phyloP scores from a whole-genome alignment of 2,329 filamentous ascomycete genomes.

The Talaromyces amestolkiae region DNA sequence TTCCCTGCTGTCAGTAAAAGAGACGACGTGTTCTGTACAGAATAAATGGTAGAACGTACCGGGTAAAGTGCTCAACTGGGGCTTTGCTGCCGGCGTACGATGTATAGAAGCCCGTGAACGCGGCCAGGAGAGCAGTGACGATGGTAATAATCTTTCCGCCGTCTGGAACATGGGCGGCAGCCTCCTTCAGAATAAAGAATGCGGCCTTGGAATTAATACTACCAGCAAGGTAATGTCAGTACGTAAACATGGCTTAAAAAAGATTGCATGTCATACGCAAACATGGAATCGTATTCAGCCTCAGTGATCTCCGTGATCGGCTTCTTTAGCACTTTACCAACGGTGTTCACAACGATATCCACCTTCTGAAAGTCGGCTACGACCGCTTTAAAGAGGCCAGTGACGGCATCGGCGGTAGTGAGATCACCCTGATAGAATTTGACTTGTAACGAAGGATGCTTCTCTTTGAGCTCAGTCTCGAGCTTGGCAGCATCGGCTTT shows the following conservation, averaged over 20 bases:
- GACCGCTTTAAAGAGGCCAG: conserved; percentile 42
- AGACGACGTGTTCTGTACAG: neutral
- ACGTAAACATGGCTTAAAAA: conserved; percentile 3
- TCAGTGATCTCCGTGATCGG: conserved; percentile 45
- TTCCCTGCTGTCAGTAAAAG: neutral
- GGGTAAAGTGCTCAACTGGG: conserved; percentile 59
- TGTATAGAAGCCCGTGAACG: conserved; percentile 49
- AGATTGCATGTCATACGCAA: conserved; percentile 35
- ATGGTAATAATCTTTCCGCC: conserved; percentile 51
- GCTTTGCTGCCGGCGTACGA: conserved; percentile 55
- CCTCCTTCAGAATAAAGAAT: conserved; percentile 48
- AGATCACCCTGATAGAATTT: conserved; percentile 47
- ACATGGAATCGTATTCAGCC: conserved; percentile 49
- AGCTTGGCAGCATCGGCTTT: conserved; percentile 39
- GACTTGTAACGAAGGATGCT: conserved; percentile 34
- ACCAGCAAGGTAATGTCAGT: neutral
- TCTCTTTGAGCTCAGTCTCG: conserved; percentile 37
- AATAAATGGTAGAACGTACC: conserved; percentile 35
- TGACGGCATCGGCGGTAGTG: conserved; percentile 41
- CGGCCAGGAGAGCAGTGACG: conserved; percentile 46
- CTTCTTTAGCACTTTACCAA: conserved; percentile 52
- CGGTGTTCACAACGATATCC: conserved; percentile 53
- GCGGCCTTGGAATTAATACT: conserved; percentile 49
- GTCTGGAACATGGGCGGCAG: conserved; percentile 42
- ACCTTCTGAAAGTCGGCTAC: conserved; percentile 46